Conservation (phyloP, 2,329 filamentous ascomycete genomes). For the Phyllosticta citriasiana region DNA sequence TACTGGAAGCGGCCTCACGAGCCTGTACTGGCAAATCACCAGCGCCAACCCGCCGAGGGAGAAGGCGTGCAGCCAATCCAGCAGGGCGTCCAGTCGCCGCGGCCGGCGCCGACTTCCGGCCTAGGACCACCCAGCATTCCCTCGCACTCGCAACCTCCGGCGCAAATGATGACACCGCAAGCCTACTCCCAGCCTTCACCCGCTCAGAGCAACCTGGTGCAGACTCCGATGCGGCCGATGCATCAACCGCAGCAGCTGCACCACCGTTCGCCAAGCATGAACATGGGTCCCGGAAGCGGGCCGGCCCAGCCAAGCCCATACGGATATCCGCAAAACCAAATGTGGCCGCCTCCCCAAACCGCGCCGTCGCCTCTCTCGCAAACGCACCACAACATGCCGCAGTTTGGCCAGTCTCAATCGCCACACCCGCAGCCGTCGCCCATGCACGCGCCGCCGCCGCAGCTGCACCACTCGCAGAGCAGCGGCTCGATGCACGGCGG, state of each 20-base stretch:
- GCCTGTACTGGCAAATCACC: conserved; percentile 47
- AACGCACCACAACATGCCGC: conserved; percentile 34
- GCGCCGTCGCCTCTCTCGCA: conserved; percentile 39
- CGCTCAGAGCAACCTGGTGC: conserved; percentile 56
- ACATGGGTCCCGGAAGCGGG: conserved; percentile 27
- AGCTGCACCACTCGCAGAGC: conserved; percentile 36
- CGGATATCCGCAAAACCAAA: conserved; percentile 35
- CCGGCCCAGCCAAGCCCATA: conserved; percentile 36
- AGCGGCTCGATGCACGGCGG: conserved; percentile 33
- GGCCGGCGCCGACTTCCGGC: conserved; percentile 49
- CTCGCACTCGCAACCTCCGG: conserved; percentile 46
- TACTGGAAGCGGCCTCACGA: conserved; percentile 81
- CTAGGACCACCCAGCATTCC: conserved; percentile 48
- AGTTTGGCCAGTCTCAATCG: conserved; percentile 34
- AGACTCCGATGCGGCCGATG: conserved; percentile 63
- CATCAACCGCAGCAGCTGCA: conserved; percentile 56
- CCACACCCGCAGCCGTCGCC: conserved; percentile 39
- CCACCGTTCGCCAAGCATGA: conserved; percentile 52
- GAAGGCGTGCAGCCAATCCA: conserved; percentile 31
- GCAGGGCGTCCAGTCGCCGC: conserved; percentile 38
- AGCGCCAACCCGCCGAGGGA: conserved; percentile 29
- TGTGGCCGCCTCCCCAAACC: conserved; percentile 39
- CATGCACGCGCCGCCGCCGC: conserved; percentile 39
- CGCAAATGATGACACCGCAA: conserved; percentile 54
- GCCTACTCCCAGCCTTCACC: conserved; percentile 44